Base-by-base conservation (phyloP, 106 monocot genomes). In the Platanthera guangdongensis region DNA sequence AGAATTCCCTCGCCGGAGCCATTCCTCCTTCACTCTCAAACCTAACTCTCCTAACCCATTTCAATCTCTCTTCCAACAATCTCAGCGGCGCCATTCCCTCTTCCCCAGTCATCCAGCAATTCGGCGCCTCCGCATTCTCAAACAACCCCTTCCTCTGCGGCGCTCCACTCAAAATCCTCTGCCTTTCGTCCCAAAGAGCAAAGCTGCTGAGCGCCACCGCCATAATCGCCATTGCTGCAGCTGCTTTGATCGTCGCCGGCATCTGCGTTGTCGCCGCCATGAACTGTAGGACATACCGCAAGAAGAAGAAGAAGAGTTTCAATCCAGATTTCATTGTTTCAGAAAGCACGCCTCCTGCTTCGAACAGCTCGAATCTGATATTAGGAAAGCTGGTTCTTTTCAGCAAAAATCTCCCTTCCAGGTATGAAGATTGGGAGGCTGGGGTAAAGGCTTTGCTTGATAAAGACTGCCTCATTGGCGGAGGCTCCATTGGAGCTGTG, bases 341-440 rank as follows among this genome's bases (percentile, higher is more conserved):
- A 0, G 91, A 89, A 71, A 94, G 89, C 85, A 79, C 88, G 0
- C 80, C 80, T n/a, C 75, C 82, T 0, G 75, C 77, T 28, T 85
- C 90, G 0, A 80, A 78, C 5, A 83, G 84, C 4, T 79, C 89
- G 3, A 86, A 81, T 54, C 78, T 81, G 25, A 89, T 97, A 63
- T 83, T 97, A 4, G 94, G 97, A 50, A 94, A 97, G 81, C 80
- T 97, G 75, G 97, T 97, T 15, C 91, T 97, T 73, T 97, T 94
- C 86, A 90, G 97, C 86, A 97, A 94, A 80, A 94, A 78, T 72
- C 67, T 97, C 51, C 94, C 97, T 0, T 87, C 93, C 5, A 93
- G 78, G 74, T 90, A 97, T 18, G 91, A 97, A 30, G 94, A 97
- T 52, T 97, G 97, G 97, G 89, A 94, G 55, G 78, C 94, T 3